Evolutionary conservation across 139 green algal genomes (phyloP).

Genomic region (Microglena sp.): DNA sequence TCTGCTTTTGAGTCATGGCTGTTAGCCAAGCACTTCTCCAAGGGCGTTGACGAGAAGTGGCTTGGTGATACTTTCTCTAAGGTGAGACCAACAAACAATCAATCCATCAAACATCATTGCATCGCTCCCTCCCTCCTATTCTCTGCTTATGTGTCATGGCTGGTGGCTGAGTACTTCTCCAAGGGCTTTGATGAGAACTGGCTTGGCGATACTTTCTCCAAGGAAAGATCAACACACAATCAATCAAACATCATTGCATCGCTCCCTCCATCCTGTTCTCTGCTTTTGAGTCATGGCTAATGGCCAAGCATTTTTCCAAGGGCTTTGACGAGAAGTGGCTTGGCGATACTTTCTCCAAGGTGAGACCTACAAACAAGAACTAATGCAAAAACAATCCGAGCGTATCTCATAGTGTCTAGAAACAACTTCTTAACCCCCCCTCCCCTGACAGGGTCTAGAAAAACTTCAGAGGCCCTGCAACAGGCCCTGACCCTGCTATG

Average conservation of each 20-base stretch:
- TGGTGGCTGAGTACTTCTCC: constrained; percentile 79
- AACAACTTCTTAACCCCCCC: too few species aligned
- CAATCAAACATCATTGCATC: constrained; percentile 50
- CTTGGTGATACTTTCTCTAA: constrained; percentile 76
- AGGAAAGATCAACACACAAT: constrained; percentile 11
- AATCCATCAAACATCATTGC: not conserved
- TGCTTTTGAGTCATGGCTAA: constrained; percentile 93
- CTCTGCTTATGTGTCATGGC: constrained; percentile 91
- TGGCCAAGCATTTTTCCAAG: constrained; percentile 76
- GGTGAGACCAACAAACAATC: constrained; percentile 11
- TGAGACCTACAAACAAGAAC: too few species aligned
- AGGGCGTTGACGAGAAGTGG: constrained; percentile 69
- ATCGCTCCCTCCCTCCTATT: constrained; percentile 94
- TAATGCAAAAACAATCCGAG: too few species aligned
- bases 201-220: constrained; percentile 75
- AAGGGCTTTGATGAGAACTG: constrained; percentile 64
- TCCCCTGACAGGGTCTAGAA: too few species aligned
- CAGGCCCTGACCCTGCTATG: too few species aligned
- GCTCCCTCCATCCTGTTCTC: constrained; percentile 94
- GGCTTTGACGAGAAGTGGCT: constrained; percentile 76
- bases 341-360: constrained; percentile 67
- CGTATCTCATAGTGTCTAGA: too few species aligned
- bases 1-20: constrained; percentile 95
- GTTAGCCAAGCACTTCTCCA: constrained; percentile 78
- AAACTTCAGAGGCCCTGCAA: too few species aligned